Percentiles rank a stretch among this genome's conserved stretches.
Evolutionary conservation across 352 stramenopile genomes (phyloP).

Genomic region (Pythium phragmiticola): DNA sequence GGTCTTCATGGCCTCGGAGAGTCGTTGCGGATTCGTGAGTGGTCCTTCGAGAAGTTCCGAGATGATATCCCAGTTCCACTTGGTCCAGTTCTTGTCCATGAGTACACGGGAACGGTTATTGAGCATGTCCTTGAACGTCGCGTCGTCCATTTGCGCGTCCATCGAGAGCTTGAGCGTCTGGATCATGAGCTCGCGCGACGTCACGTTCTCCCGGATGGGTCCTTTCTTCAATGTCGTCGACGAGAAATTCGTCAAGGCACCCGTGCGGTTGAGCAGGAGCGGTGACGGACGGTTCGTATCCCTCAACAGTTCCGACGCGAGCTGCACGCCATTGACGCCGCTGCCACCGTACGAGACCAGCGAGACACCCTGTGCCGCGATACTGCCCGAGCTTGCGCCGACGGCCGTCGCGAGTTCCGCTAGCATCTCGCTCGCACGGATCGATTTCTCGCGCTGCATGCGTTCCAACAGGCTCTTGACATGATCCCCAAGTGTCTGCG

Average conservation of each 20-base stretch:
- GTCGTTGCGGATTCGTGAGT: conserved; percentile 80
- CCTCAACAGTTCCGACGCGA: conserved; percentile 82
- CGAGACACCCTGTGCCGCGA: conserved; percentile 64
- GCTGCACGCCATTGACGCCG: conserved; percentile 84
- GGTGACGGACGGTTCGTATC: conserved; percentile 84
- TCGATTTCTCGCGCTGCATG: conserved; percentile 81
- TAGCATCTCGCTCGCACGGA: conserved; percentile 84
- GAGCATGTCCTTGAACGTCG: conserved; percentile 88
- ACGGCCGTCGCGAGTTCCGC: conserved; percentile 79
- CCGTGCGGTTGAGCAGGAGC: conserved; percentile 29
- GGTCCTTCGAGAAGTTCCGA: conserved; percentile 85
- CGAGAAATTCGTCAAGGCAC: conserved; percentile 27
- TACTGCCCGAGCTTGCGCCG: conserved; percentile 68
- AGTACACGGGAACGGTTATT: conserved; percentile 84
- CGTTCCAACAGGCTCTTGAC: conserved; percentile 73
- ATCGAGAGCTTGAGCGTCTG: conserved; percentile 85
- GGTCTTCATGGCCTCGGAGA: conserved; percentile 91
- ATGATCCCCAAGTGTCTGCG: conserved; percentile 66
- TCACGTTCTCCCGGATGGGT: conserved; percentile 56
- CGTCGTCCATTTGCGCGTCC: conserved; percentile 87
- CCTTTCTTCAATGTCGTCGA: conserved; percentile 35
- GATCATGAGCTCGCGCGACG: conserved; percentile 84
- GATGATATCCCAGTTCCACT: conserved; percentile 92
- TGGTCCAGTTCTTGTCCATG: conserved; percentile 89
- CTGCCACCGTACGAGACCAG: conserved; percentile 81